Evolutionary conservation across 805 yeast species (phyloP), one percentile per base, ranked within the genome.

Genomic region (Zygoascus tannicola): DNA sequence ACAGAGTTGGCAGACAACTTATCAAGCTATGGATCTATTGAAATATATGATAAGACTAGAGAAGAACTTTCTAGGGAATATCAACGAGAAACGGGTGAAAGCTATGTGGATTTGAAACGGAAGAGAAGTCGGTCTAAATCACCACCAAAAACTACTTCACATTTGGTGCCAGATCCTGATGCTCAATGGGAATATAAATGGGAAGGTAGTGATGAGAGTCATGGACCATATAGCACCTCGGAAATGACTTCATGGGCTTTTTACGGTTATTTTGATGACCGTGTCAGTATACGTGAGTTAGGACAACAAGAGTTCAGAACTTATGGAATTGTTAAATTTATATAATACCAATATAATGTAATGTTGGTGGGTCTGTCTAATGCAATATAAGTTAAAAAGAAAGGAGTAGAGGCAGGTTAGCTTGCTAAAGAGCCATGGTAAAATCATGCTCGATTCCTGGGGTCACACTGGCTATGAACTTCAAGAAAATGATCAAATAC

Each of bases 401-500:
- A 21, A 35, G 32, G 10, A 10, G 32, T 10, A 10, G 32, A 28
- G 32, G 32, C 12, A 28, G 32, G 10, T 28, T 28, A n/a, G n/a
- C n/a, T n/a, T n/a, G 19, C 14, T 39, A 39, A 14, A 39, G 16
- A 61, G 87, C 88, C 97, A 90, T 92, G n/a, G 98, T 92, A 60
- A 87, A 87, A 56, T 92, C 98, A 63, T 90, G 94, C 65, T 90
- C 95, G 45, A 92, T 88, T 15, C 97, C 95, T 0, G 98, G 98
- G 1, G 95, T 88, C 5, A 92, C 97, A 66, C 97, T 85, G 5
- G 97, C 84, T 39, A 92, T 90, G 58, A 92, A 92, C 65, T 92
- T 92, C 56, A 92, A 71, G 61, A 92, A 92, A 14, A 90, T 81
- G 32, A 92, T 72, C 51, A 92, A 65, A 59, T 92, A 92, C 59